A percentile compares a stretch with the other conserved stretches of the same genome.
These are phyloP conservation scores for Irpex lacteus DNA, from an alignment of 1,284 basidiomycete species.

Conservation along the genomic window DNA sequence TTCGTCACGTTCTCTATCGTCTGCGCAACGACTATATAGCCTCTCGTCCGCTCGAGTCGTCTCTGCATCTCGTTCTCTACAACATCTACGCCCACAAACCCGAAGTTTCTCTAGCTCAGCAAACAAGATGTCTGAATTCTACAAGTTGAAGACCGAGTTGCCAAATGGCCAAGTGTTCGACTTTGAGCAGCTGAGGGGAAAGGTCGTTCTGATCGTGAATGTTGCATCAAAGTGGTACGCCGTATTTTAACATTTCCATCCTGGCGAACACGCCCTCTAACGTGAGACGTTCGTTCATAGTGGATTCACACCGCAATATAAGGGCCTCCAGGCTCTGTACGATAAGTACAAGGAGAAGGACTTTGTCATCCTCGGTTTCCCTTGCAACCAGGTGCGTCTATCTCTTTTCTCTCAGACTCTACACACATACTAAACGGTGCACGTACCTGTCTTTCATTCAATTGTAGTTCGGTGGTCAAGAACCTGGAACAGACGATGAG, in stretches of 20 bases:
- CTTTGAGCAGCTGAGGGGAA: constrained; percentile 70
- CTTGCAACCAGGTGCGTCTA: constrained; percentile 79
- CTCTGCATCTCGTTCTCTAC: neutral
- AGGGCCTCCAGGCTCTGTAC: constrained; percentile 79
- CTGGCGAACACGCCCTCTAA: neutral
- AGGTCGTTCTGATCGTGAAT: constrained; percentile 75
- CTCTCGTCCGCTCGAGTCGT: neutral
- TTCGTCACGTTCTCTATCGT: neutral
- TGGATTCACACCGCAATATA: constrained; percentile 89
- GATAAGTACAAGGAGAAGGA: constrained; percentile 81
- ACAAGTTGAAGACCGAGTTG: constrained; percentile 60
- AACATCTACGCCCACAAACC: neutral
- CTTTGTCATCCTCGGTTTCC: constrained; percentile 84
- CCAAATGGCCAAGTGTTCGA: constrained; percentile 53
- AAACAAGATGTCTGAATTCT: constrained; percentile 36
- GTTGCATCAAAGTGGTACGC: constrained; percentile 70
- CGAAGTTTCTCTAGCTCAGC: neutral
- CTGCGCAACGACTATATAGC: neutral
- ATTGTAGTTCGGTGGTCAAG: constrained; percentile 69
- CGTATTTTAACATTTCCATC: neutral
- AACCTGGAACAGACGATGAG: constrained; percentile 68
- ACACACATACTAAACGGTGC: too few relatives aligned
- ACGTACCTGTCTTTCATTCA: neutral
- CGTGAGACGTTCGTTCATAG: constrained; percentile 33
- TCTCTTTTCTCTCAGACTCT: neutral